Base-by-base conservation (phyloP, 2,329 filamentous ascomycete genomes). In the Alternaria longipes region DNA sequence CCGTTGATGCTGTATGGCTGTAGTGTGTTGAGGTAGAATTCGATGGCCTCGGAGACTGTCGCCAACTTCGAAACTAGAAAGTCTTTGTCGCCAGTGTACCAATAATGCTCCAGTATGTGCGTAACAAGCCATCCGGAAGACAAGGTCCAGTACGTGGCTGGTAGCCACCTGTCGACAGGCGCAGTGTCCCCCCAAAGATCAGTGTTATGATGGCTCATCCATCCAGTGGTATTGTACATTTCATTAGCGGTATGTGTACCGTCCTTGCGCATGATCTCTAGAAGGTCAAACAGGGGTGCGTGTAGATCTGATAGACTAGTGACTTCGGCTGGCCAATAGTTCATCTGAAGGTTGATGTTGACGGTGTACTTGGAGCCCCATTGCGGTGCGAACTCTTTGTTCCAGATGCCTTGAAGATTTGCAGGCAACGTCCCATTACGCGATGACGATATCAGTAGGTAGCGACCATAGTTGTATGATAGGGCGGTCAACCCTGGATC, bases 341-440 rank as follows among this genome's bases (percentile, higher is more conserved):
- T 85, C 84, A 86, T 86, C 67, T 86, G 79, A 0, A 80, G 72
- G 42, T 85, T 86, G 68, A 85, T 83, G 62, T 85, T 84, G 64
- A 85, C 82, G 0, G 83, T 85, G 57, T 80, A 84, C 61, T 83
- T 84, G 24, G 76, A 79, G 4, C 82, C 82, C 83, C 83, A 85
- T 0, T 80, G 72, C 6, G 80, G 80, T 9, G 75, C 66, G 56
- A 81, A 82, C 5, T 75, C 60, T 16, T 63, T 56, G 50, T 82
- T 83, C 81, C 81, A 83, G 34, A 84, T 76, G 0, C 81, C 81
- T 63, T 84, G 81, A 0, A 83, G 75, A 42, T 78, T 83, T 1
- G 81, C 79, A 5, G 82, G 81, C 5, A 83, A 69, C 8, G 45
- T 12, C 65, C 72, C 12, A 65, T 70, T 28, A 71, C 61, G 44